Base-by-base conservation (phyloP, 257 asterid species). In the Penstemon eatonii region DNA sequence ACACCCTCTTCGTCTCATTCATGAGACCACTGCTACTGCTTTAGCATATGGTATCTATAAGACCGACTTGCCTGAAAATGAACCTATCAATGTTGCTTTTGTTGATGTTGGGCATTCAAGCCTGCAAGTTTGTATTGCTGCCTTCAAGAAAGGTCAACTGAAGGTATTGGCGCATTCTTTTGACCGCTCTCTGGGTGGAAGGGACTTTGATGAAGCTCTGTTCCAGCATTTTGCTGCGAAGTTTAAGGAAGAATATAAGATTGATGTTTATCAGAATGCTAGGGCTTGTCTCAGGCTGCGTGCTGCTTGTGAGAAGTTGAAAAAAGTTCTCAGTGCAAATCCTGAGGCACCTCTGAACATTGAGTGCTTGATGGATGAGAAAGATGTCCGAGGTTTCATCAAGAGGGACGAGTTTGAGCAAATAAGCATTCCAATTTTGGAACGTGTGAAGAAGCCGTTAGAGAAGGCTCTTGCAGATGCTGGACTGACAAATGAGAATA, bases 21-120 rank as follows among this genome's bases (percentile, higher is more conserved):
- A 93, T n/a, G 99, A 93, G 77, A 93, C 99, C 4, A 88, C 99
- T n/a, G 96, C 99, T 25, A 93, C 99, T 64, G 97, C 99, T 53
- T 61, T 93, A 73, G 97, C 97, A 10, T 93, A 88, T 79, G 99
- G 99, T 56, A 90, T 93, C 65, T 93, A 93, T 75, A 93, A 93
- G 85, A 88, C 96, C 0, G 99, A 93, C 60, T 74, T 93, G 54
- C 97, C 99, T 11, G 99, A 93, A 67, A 88, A 75, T 60, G 99
- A 93, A 37, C 84, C 86, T 37, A 5, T 90, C 73, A 93, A 90
- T 46, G 79, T 93, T 62, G 99, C 89, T 66, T 90, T 93, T 76
- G 81, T 93, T 54, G 99, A 93, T 56, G 81, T 87, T 44, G 99
- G 99, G 13, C 97, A 90, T 73, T 81, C 96, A 6, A 90, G 99